Conservation (phyloP, 177 flowering plant species). For the Tripterygium wilfordii region DNA sequence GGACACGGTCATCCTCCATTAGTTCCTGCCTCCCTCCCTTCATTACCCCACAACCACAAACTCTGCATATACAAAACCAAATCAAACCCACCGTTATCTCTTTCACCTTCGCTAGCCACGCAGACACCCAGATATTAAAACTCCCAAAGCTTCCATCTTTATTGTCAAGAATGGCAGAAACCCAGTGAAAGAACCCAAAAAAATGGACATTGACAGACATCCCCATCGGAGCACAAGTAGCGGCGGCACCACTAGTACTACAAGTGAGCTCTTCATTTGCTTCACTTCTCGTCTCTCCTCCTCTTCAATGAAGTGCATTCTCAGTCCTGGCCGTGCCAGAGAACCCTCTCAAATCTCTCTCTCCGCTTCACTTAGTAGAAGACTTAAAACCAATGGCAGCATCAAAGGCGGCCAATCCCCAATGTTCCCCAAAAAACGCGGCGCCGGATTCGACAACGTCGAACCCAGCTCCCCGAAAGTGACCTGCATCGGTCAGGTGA, state of each 20-base stretch:
- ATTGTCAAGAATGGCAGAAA: too few relatives aligned
- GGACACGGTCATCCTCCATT: too few relatives aligned
- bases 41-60: too few relatives aligned
- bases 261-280: slow-evolving; percentile 62
- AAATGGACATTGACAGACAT: slow-evolving; percentile 33
- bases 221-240: slow-evolving; percentile 18
- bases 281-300: slow-evolving; percentile 50
- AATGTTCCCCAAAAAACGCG: slow-evolving; percentile 69
- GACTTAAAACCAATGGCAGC: slow-evolving; percentile 63
- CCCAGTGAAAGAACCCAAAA: too few relatives aligned
- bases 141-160: too few relatives aligned
- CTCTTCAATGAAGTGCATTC: slow-evolving; percentile 73
- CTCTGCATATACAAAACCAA: too few relatives aligned
- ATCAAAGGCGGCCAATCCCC: slow-evolving; percentile 70
- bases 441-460: slow-evolving; percentile 55
- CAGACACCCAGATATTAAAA: not conserved
- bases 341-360: slow-evolving; percentile 41
- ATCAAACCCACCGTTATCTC: too few relatives aligned
- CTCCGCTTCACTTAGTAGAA: slow-evolving; percentile 63
- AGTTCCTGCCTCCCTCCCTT: too few relatives aligned
- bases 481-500: slow-evolving; percentile 94
- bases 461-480: slow-evolving; percentile 96
- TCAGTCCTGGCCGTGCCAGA: slow-evolving; percentile 55
- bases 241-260: too few relatives aligned
- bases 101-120: too few relatives aligned